Base-by-base conservation (phyloP, 306 rosid species). In the Alnus glutinosa region DNA sequence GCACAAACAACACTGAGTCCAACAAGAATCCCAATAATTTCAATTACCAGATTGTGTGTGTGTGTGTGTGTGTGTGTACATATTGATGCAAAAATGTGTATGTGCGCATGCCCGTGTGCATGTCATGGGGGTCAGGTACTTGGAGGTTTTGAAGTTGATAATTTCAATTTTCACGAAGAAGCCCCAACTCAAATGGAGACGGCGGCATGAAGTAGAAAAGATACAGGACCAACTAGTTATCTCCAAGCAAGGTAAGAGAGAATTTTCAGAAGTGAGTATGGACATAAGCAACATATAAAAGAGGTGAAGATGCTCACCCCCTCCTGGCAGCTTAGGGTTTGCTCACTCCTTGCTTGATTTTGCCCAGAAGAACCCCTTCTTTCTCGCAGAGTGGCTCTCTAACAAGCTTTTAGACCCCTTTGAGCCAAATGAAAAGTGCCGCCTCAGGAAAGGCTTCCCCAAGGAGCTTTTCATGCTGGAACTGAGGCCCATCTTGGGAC, bases 351-450 rank as follows among this genome's bases (percentile, higher is more conserved):
- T 94, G 84, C 89, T 86, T 73, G 92, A 91, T 85, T 87, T 92
- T 39, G 92, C 88, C 98, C 98, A 92, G 88, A 94, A 94, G 89
- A 92, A 92, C 44, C 98, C 97, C 83, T 89, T 94, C 89, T 89
- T 94, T 83, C 87, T 83, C 46, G 87, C 39, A 34, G 90, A 73
- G 39, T 78, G 90, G 77, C 79, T 91, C 62, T 90, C 93, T 42
- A 85, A 58, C 74, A 84, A 49, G 85, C 61, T 46, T 78, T 89
- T 88, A 71, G 91, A 81, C 39, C 97, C 75, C 89, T 86, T 94
- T 46, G 97, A 89, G 77, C 97, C 89, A 82, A 94, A 91, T 16
- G 98, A 89, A 81, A 94, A 93, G 85, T 90, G 97, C 59, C 93
- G 88, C 85, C 80, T 91, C 84, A 92, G 72, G 84, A 94, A 89